Evolutionary conservation across 2,329 filamentous ascomycete species (phyloP), one percentile per base, ranked within the genome.

Genomic region (Paracamarosporium sp.): DNA sequence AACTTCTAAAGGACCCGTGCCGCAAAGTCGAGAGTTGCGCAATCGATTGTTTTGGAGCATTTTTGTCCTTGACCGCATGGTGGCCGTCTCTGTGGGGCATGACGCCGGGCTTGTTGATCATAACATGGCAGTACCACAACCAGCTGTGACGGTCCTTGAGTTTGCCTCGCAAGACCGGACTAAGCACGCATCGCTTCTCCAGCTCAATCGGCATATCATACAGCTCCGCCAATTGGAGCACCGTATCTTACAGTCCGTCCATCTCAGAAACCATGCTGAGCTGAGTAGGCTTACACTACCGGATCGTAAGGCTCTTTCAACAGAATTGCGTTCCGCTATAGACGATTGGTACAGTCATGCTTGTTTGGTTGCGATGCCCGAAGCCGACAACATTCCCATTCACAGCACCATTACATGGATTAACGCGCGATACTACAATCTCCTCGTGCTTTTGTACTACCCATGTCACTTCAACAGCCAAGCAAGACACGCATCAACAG

Each of bases 391-490:
- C 17, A 41, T 51, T 17, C 33, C 33, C 6, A 51, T 51, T 20
- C 48, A 51, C n/a, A 41, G 36, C 33, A 40, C 48, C 7, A 51
- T 51, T 13, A 51, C 36, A 5, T 51, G 48, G 48, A n/a, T 41
- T 22, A 51, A 41, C 27, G 48, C 48, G 22, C 17, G 48, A 41
- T 51, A 51, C 11, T 51, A 51, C 25, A 38, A 51, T 28, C 36
- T 51, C 4, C 48, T 51, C 15, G 20, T 51, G 4, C 36, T 51
- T 6, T 20, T 51, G 13, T 41, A 51, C 25, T 51, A 51, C n/a
- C 48, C 48, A 30, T 51, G 48, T 22, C 48, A 38, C 27, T 51
- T 51, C 48, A 51, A 51, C 48, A 48, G 30, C 30, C 45, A 48
- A 35, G 31, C 45, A 12, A 48, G 45, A 36, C 27, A 48, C 12